Conservation (phyloP, 1,284 basidiomycete genomes). For the Naganishia sp. region DNA sequence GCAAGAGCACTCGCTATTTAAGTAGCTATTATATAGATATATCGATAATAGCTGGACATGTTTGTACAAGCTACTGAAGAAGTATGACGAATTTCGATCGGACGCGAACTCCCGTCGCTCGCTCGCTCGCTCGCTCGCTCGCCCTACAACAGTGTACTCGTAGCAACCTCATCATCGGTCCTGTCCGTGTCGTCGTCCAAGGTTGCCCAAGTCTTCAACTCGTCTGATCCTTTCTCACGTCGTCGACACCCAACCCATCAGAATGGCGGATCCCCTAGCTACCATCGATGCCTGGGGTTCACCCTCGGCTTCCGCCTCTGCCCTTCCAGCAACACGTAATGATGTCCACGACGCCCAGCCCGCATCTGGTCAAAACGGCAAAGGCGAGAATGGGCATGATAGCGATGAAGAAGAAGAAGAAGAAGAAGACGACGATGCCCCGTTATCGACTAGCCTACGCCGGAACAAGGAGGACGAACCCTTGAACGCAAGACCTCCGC, state of each 20-base stretch:
- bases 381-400: not conserved
- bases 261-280: conserved; percentile 28
- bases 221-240: not conserved
- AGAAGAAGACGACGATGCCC: conserved; percentile 21
- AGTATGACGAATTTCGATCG: conserved; percentile 4
- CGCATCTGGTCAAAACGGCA: not conserved
- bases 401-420: conserved; percentile 3
- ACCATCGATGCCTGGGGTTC: conserved; percentile 28
- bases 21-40: too few relatives aligned
- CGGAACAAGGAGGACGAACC: not conserved
- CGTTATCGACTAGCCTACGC: conserved; percentile 5
- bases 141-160: not conserved
- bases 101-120: not conserved
- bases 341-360: not conserved
- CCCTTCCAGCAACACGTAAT: conserved; percentile 1
- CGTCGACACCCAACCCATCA: not conserved
- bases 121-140: not conserved
- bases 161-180: not conserved
- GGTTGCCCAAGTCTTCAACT: too few relatives aligned
- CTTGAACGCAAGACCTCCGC: not conserved
- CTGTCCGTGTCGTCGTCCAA: not conserved
- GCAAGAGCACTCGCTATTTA: too few relatives aligned
- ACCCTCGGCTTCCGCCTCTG: conserved; percentile 15
- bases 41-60: too few relatives aligned
- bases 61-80: too few relatives aligned